Percentiles rank a stretch among this genome's conserved stretches.
phyloP scores from a whole-genome alignment of 352 stramenopile species.

The Pythium dissotocum region DNA sequence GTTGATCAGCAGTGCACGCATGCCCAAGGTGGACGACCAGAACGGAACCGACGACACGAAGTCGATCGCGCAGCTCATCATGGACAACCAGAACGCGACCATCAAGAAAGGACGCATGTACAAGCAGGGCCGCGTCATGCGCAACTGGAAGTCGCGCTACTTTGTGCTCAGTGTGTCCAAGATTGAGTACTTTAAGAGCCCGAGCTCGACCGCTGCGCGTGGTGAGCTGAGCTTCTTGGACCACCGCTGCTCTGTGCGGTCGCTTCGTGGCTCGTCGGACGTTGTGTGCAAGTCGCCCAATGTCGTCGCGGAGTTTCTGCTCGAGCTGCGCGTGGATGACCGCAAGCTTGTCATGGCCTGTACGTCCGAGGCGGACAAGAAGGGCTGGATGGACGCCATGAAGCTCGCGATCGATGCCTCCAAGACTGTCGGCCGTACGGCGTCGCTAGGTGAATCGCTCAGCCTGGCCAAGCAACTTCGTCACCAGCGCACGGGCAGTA shows the following conservation, averaged over 20 bases:
- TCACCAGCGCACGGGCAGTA: conserved; percentile 63
- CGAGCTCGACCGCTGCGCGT: conserved; percentile 69
- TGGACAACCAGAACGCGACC: conserved; percentile 82
- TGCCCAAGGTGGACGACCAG: conserved; percentile 64
- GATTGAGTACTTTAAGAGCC: conserved; percentile 86
- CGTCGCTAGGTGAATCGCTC: conserved; percentile 52
- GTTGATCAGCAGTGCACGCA: conserved; percentile 68
- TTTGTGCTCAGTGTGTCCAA: conserved; percentile 87
- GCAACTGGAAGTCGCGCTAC: conserved; percentile 87
- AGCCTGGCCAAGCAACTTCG: conserved; percentile 55
- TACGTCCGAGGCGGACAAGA: conserved; percentile 83
- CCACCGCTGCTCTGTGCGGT: conserved; percentile 77
- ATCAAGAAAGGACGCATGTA: conserved; percentile 90
- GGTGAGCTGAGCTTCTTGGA: conserved; percentile 82
- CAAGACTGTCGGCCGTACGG: conserved; percentile 76
- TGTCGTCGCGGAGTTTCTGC: conserved; percentile 66
- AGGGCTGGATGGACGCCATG: conserved; percentile 84
- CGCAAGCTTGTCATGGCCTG: conserved; percentile 83
- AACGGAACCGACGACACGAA: conserved; percentile 76
- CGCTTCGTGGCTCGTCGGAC: conserved; percentile 56
- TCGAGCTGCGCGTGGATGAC: conserved; percentile 77
- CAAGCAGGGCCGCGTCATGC: conserved; percentile 83
- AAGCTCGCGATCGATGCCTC: conserved; percentile 85
- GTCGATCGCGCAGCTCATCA: conserved; percentile 81
- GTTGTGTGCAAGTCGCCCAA: conserved; percentile 74